These are phyloP conservation scores for Cyclocybe cylindracea DNA, from an alignment of 768 basidiomycete species.

Conservation along the genomic window DNA sequence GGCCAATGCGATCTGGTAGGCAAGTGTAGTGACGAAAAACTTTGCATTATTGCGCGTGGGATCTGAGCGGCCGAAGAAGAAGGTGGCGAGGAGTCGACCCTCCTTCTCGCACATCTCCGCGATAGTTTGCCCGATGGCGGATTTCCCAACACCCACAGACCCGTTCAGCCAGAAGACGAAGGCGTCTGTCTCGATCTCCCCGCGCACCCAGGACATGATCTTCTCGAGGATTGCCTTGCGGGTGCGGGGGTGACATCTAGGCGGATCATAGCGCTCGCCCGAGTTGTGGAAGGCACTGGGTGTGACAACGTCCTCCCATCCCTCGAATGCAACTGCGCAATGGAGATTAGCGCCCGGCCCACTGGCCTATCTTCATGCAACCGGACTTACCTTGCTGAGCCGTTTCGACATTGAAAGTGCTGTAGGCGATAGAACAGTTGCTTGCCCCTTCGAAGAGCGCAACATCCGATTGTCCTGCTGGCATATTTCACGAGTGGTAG, in stretches of 20 bases:
- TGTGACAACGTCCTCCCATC: background rate
- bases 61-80: slow-evolving; percentile 8
- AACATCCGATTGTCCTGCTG: no score
- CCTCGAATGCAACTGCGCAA: no score
- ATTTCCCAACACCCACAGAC: slow-evolving; percentile 15
- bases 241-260: slow-evolving; percentile 9
- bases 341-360: no score
- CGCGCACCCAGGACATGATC: background rate
- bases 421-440: no score
- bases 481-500: no score
- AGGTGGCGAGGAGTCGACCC: slow-evolving; percentile 1
- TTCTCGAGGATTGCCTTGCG: slow-evolving; percentile 1
- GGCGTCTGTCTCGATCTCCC: background rate
- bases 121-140: slow-evolving; percentile 12
- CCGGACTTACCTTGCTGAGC: no score
- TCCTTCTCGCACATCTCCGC: slow-evolving; percentile 2
- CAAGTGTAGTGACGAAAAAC: slow-evolving; percentile 4
- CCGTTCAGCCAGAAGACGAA: slow-evolving; percentile 9
- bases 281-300: background rate
- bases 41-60: background rate
- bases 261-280: background rate
- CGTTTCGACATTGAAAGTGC: no score
- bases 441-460: no score
- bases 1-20: background rate
- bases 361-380: no score